Percentiles rank a stretch among this genome's conserved stretches.
These are phyloP conservation scores for Torrubiella hemipterigena DNA, from an alignment of 2,329 filamentous ascomycete genomes.

Conservation along the genomic window DNA sequence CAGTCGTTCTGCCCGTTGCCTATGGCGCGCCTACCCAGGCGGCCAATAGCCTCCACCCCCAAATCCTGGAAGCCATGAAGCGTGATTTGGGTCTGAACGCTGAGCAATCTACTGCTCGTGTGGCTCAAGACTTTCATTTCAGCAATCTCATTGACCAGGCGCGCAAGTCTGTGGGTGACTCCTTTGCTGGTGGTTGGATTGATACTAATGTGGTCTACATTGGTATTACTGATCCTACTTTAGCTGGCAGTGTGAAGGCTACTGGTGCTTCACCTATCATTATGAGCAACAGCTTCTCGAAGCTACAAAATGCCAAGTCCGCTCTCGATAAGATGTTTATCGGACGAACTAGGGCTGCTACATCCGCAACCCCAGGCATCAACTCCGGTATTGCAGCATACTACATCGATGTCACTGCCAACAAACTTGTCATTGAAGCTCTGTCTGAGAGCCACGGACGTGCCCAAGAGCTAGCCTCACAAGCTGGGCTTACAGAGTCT, in stretches of 20 bases:
- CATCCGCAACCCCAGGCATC: constrained; percentile 10
- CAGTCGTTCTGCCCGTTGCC: constrained; percentile 24
- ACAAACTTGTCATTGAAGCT: constrained; percentile 17
- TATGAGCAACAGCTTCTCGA: constrained; percentile 19
- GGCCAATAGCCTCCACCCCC: constrained; percentile 21
- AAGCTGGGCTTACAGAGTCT: constrained; percentile 20
- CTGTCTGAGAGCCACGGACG: constrained; percentile 19
- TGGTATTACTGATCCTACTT: constrained; percentile 22
- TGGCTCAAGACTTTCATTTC: constrained; percentile 21
- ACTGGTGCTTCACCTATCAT: constrained; percentile 21
- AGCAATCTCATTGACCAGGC: constrained; percentile 22
- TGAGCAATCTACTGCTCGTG: constrained; percentile 22
- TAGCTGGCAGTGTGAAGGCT: constrained; percentile 19
- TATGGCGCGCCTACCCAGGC: constrained; percentile 24
- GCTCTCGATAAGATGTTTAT: constrained; percentile 29
- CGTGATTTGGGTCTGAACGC: constrained; percentile 25
- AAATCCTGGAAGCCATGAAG: constrained; percentile 28
- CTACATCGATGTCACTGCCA: constrained; percentile 21
- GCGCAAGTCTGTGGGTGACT: constrained; percentile 15
- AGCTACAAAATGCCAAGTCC: constrained; percentile 26
- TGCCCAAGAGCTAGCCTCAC: constrained; percentile 19
- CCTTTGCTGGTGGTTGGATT: constrained; percentile 26
- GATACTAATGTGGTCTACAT: constrained; percentile 21
- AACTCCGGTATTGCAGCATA: constrained; percentile 20
- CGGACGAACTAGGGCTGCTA: constrained; percentile 10